These are phyloP conservation scores for Phlegmacium glaucopus DNA, from an alignment of 768 basidiomycete species.

Conservation along the genomic window DNA sequence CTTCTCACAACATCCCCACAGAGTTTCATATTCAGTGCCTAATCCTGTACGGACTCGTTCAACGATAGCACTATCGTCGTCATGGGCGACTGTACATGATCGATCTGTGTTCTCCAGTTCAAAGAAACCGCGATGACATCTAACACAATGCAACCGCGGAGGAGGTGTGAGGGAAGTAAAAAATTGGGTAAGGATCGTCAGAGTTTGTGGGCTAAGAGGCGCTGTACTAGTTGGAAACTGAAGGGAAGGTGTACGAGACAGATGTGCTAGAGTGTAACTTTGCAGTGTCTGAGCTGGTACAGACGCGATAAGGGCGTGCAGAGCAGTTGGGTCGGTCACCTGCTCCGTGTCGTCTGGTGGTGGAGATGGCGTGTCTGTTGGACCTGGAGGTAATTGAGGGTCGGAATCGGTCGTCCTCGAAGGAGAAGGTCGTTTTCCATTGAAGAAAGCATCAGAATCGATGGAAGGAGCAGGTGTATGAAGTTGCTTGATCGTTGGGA, in stretches of 20 bases:
- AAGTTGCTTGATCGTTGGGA: constrained; percentile 29
- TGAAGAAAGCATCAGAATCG: constrained; percentile 19
- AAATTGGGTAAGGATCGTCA: constrained; percentile 51
- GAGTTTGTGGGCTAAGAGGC: constrained; percentile 29
- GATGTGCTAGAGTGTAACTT: constrained; percentile 52
- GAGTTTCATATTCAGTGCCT: constrained; percentile 44
- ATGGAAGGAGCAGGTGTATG: constrained; percentile 55
- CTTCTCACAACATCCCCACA: constrained; percentile 73
- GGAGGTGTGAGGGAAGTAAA: constrained; percentile 64
- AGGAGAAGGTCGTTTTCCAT: background rate
- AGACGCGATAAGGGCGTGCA: constrained; percentile 51
- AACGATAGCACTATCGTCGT: constrained; percentile 78
- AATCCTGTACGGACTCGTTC: constrained; percentile 45
- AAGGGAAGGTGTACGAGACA: constrained; percentile 36
- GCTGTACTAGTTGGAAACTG: constrained; percentile 28
- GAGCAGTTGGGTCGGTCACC: constrained; percentile 35
- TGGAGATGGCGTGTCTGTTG: constrained; percentile 35
- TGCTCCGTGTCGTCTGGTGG: constrained; percentile 19
- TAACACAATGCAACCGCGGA: constrained; percentile 66
- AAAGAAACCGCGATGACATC: constrained; percentile 69
- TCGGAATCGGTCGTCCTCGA: constrained; percentile 6
- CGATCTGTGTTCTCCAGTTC: constrained; percentile 74
- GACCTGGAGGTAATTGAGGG: constrained; percentile 23
- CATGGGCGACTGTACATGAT: constrained; percentile 68
- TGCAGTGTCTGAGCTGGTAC: constrained; percentile 69